Conservation (phyloP, 192 early-diverging fungal species). For the Coemansia sp. region DNA sequence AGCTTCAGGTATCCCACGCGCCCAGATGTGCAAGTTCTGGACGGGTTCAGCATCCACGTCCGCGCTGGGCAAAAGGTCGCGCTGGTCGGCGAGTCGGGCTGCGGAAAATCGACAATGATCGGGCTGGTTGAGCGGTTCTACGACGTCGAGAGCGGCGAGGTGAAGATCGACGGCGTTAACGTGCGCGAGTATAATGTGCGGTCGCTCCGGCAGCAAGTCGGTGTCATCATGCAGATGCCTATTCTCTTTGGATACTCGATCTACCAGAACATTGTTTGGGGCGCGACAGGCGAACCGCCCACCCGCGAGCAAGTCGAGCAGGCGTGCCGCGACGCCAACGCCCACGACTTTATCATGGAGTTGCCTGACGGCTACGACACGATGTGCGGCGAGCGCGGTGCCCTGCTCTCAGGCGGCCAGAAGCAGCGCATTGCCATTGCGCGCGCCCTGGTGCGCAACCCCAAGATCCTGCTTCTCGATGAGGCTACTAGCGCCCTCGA, state of each 20-base stretch:
- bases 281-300: conserved; percentile 58
- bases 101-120: conserved; percentile 85
- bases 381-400: conserved; percentile 80
- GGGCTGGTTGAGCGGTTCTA: conserved; percentile 89
- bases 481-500: conserved; percentile 91
- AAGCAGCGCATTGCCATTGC: conserved; percentile 97
- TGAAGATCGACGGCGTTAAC: conserved; percentile 76
- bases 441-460: conserved; percentile 86
- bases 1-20: conserved; percentile 86
- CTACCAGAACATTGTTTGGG: conserved; percentile 79
- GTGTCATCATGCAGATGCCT: conserved; percentile 89
- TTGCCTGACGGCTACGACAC: conserved; percentile 82
- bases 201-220: conserved; percentile 84
- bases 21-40: conserved; percentile 79
- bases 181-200: conserved; percentile 75
- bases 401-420: conserved; percentile 88
- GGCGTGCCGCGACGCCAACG: conserved; percentile 70
- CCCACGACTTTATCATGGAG: conserved; percentile 71
- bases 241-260: conserved; percentile 77
- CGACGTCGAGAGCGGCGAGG: conserved; percentile 58
- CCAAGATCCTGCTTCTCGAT: conserved; percentile 81
- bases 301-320: conserved; percentile 74
- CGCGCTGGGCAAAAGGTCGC: conserved; percentile 80
- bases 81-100: conserved; percentile 86
- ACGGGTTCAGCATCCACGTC: conserved; percentile 71